Base-by-base conservation (phyloP, 192 early-diverging fungal genomes). In the Kickxella alabastrina region DNA sequence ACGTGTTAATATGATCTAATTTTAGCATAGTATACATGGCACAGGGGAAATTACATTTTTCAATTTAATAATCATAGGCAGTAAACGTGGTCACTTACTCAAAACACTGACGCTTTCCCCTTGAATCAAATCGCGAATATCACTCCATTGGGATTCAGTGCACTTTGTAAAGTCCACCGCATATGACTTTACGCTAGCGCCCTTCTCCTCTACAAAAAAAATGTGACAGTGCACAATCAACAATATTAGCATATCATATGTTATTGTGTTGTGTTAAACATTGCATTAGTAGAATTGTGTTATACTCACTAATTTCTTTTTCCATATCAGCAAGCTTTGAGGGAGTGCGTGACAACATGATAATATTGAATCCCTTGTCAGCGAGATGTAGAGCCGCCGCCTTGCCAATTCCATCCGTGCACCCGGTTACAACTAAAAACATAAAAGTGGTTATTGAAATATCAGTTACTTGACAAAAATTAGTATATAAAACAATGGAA, bases 331-430 rank as follows among this genome's bases (percentile, higher is more conserved):
- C 79, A 50, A 98, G 74, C 62, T 93, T 95, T 35, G 75, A 75
- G 47, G 65, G 57, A 24, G 82, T 90, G 29, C 90, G 83, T 15
- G 89, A 85, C 19, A 93, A 68, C 18, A 97, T 65, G 22, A 92
- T 62, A 29, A 95, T 56, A 55, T 94, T 93, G 65, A 92, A 83
- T 51, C 83, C 84, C 25, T 81, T 82, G 43, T 83, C 70, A 9
- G 91, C 90, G 13, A 97, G 73, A 62, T 97, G 90, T 9, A 82
- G 66, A n/a, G 91, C 92, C 60, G 92, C 92, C 57, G 92, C 90
- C 49, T 86, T 88, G 21, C 95, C 95, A 63, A 97, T 92, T 40
- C 92, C 91, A 66, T 94, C 95, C 4, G 92, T 91, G 17, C 91
- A 92, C 37, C 95, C 95, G 37, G 95, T 95, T 24, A 97, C 80